Percentiles rank a stretch among this genome's conserved stretches.
Evolutionary conservation across 2,329 filamentous ascomycete genomes (phyloP).

Genomic region (Trichothecium sympodiale): DNA sequence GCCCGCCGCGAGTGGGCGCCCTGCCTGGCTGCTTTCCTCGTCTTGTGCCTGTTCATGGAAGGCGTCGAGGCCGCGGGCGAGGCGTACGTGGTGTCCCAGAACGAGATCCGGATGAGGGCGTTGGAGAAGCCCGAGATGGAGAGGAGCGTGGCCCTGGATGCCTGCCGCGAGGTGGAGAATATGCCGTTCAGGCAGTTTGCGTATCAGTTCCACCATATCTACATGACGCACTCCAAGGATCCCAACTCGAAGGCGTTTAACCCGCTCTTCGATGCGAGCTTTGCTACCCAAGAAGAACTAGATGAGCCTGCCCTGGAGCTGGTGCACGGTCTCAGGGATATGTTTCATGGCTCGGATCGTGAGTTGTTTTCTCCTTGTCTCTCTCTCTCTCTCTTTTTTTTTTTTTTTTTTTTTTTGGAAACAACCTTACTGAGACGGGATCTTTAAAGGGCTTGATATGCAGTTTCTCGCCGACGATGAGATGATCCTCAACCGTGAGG

Average conservation of each 20-base stretch:
- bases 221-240: slow-evolving; percentile 43
- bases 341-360: slow-evolving; percentile 34
- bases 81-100: slow-evolving; percentile 37
- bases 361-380: slow-evolving; percentile 14
- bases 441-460: slow-evolving; percentile 25
- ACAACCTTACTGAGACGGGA: slow-evolving; percentile 2
- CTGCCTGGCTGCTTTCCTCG: slow-evolving; percentile 43
- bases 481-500: slow-evolving; percentile 31
- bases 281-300: slow-evolving; percentile 30
- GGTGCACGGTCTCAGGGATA: slow-evolving; percentile 30
- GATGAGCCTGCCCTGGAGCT: slow-evolving; percentile 34
- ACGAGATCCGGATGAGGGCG: slow-evolving; percentile 33
- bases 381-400: not conserved
- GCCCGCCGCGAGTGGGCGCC: slow-evolving; percentile 42
- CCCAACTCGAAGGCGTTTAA: slow-evolving; percentile 40
- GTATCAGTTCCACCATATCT: slow-evolving; percentile 49
- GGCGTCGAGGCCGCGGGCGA: slow-evolving; percentile 41
- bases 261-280: slow-evolving; percentile 35
- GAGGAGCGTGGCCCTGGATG: slow-evolving; percentile 31
- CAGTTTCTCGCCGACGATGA: slow-evolving; percentile 34
- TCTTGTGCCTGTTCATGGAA: slow-evolving; percentile 49
- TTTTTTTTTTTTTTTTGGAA: slow-evolving; percentile 1
- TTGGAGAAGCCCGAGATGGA: slow-evolving; percentile 27
- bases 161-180: slow-evolving; percentile 42
- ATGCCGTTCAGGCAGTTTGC: slow-evolving; percentile 50